Evolutionary conservation across 1,284 basidiomycete genomes (phyloP), one percentile per base, ranked within the genome.

Genomic region (Thelephora terrestris): DNA sequence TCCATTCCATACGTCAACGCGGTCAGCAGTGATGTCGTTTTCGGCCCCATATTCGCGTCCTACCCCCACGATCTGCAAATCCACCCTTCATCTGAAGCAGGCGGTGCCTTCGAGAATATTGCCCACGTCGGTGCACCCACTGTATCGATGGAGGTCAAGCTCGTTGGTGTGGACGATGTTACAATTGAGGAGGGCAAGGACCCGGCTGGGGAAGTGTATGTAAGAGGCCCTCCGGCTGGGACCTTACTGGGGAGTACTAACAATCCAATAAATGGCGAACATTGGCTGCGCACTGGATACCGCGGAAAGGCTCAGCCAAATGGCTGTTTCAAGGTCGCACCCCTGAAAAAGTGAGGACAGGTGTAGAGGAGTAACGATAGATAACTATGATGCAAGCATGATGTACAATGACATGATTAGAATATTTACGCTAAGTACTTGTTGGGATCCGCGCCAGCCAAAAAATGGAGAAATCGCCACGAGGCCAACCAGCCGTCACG

Each of bases 21-120:
- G 1, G 74, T 76, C 57, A 73, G 69, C 2, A 78, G 87, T 58
- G 71, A 79, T 2, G 62, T 78, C 23, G 76, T 79, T 32, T 69
- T 78, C 5, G 85, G 79, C 5, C 86, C 86, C 0, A 65, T 88
- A 20, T 71, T 88, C 40, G 82, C 85, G 5, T 77, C 83, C 3
- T 81, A 88, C 56, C 75, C 84, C 0, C 72, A 85, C 39, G 86
- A 90, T 58, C 63, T 90, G 43, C 86, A 90, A 62, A 72, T 77
- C 16, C 79, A 89, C 62, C 69, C 74, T 2, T 43, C 58, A 5
- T 51, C 54, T 12, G 56, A 64, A 16, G 60, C 64, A 23, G 61
- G 65, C 14, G 56, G 61, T 2, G 59, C 63, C 32, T 59, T 64
- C 52, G 55, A 57, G 20, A 64, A 66, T 17, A 51, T 67, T 3